Percentiles rank a stretch among this genome's conserved stretches.
Conservation (phyloP, 208 protist species). For the Leishmania mexicana region DNA sequence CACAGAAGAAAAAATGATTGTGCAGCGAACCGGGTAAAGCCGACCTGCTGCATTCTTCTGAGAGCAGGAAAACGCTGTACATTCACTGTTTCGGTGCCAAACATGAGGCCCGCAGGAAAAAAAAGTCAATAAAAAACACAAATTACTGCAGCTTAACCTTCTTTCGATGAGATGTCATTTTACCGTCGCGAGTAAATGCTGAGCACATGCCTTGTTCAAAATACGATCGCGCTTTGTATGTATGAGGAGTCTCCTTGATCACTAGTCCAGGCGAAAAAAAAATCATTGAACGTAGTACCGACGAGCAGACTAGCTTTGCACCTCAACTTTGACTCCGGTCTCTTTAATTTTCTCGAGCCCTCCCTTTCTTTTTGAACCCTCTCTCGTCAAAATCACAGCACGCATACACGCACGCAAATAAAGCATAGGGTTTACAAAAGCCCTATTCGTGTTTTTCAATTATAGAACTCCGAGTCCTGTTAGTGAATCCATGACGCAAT, state of each 20-base stretch:
- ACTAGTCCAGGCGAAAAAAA: neutral
- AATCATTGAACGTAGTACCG: neutral
- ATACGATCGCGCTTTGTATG: neutral
- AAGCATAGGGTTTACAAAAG: neutral
- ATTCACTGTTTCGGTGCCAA: neutral
- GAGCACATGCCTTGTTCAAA: neutral
- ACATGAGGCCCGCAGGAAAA: neutral
- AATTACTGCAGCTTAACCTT: neutral
- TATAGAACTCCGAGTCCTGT: constrained; percentile 3
- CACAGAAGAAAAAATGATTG: neutral
- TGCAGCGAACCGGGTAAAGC: neutral
- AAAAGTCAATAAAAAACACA: neutral
- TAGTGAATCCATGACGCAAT: constrained; percentile 7
- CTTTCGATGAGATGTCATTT: neutral
- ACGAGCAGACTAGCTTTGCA: neutral
- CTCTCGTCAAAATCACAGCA: neutral
- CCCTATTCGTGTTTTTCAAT: constrained; percentile 2
- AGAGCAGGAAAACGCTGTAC: neutral
- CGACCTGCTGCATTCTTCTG: neutral
- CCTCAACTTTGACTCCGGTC: too few species aligned
- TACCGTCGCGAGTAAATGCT: too few species aligned
- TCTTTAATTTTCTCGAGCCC: neutral
- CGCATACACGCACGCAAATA: neutral
- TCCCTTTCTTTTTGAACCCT: neutral
- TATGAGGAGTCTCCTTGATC: too few species aligned